These are phyloP conservation scores for Cyberlindnera maritima DNA, from an alignment of 805 yeast species.

Conservation along the genomic window DNA sequence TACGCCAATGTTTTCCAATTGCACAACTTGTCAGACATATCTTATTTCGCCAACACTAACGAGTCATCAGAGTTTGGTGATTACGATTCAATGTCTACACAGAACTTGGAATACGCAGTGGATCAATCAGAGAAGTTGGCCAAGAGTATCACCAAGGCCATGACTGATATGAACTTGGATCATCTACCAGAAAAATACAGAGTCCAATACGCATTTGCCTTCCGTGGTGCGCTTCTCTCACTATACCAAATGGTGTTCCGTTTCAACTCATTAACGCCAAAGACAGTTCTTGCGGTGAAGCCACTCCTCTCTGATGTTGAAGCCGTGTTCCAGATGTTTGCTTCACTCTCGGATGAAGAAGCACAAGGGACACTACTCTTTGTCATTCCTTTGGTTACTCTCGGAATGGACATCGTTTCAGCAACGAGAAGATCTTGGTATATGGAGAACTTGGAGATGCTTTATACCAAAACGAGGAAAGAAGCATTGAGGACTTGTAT, in stretches of 20 bases:
- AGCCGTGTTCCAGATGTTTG: not conserved
- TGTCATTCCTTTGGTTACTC: conserved; percentile 4
- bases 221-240: conserved; percentile 7
- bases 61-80: conserved; percentile 9
- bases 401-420: conserved; percentile 12
- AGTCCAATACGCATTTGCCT: conserved; percentile 9
- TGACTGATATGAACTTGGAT: not conserved
- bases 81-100: conserved; percentile 5
- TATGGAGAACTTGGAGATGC: conserved; percentile 1
- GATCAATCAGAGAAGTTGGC: conserved; percentile 6
- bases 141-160: not conserved
- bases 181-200: conserved; percentile 7
- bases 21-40: conserved; percentile 13
- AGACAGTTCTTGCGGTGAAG: conserved; percentile 13
- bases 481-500: conserved; percentile 4
- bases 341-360: conserved; percentile 1
- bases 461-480: conserved; percentile 4
- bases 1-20: conserved; percentile 16
- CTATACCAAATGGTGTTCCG: conserved; percentile 15
- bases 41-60: conserved; percentile 13
- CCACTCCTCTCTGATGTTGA: conserved; percentile 6
- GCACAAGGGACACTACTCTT: conserved; percentile 1
- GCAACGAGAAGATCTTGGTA: conserved; percentile 6
- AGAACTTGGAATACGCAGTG: conserved; percentile 12
- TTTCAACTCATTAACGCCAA: conserved; percentile 15